phyloP scores from a whole-genome alignment of 2,329 filamentous ascomycete species.

The Penicillium vulpinum region DNA sequence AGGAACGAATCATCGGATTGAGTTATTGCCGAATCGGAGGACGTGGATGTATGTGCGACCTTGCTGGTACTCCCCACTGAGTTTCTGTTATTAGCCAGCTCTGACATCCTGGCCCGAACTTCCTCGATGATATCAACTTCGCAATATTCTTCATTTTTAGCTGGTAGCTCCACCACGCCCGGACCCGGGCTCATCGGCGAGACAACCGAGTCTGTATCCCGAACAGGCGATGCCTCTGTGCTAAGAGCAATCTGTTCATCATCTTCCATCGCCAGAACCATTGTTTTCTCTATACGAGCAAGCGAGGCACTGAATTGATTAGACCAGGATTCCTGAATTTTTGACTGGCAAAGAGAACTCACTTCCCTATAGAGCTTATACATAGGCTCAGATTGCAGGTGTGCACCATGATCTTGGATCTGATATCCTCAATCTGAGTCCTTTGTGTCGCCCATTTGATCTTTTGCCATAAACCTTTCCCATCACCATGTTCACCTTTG shows the following conservation, averaged over 20 bases:
- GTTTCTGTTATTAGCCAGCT: not conserved
- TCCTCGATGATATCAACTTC: not conserved
- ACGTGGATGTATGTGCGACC: constrained; percentile 15
- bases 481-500: constrained; percentile 22
- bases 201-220: constrained; percentile 5
- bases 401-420: constrained; percentile 32
- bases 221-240: not conserved
- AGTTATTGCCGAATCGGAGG: constrained; percentile 22
- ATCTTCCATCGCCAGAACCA: constrained; percentile 23
- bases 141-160: constrained; percentile 3
- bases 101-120: not conserved
- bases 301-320: constrained; percentile 23
- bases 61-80: not conserved
- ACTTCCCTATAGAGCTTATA: constrained; percentile 31
- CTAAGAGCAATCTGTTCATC: constrained; percentile 16
- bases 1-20: constrained; percentile 19
- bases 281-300: constrained; percentile 23
- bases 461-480: constrained; percentile 29
- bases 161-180: not conserved
- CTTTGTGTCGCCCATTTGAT: constrained; percentile 32
- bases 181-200: constrained; percentile 7
- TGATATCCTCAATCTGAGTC: constrained; percentile 28
- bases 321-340: not conserved
- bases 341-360: constrained; percentile 3
- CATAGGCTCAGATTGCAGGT: constrained; percentile 32